These are phyloP conservation scores for Pulveroboletus sp. DNA, from an alignment of 768 basidiomycete genomes.

Conservation along the genomic window DNA sequence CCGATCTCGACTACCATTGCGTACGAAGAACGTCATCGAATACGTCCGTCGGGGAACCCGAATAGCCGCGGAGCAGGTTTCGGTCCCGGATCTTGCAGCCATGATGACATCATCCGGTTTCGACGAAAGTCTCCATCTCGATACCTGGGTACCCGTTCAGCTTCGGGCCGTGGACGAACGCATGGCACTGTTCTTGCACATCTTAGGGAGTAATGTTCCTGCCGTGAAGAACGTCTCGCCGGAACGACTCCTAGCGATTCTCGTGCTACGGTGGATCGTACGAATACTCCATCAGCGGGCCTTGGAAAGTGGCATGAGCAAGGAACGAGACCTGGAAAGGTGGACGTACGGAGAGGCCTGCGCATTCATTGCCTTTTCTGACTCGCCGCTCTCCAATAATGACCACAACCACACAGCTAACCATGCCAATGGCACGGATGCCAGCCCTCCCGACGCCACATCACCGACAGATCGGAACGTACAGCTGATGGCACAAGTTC, in stretches of 20 bases:
- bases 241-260: slow-evolving; percentile 45
- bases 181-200: slow-evolving; percentile 51
- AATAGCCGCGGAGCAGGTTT: slow-evolving; percentile 55
- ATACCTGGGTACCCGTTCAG: slow-evolving; percentile 41
- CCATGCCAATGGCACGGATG: slow-evolving; percentile 14
- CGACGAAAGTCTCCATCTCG: slow-evolving; percentile 14
- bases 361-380: slow-evolving; percentile 54
- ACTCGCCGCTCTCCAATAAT: slow-evolving; percentile 2
- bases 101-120: slow-evolving; percentile 42
- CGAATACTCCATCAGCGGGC: slow-evolving; percentile 48
- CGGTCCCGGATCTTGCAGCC: slow-evolving; percentile 44
- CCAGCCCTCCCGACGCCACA: slow-evolving; percentile 3
- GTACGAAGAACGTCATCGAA: slow-evolving; percentile 40
- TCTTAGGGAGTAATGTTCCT: slow-evolving; percentile 50
- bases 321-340: slow-evolving; percentile 59
- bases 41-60: slow-evolving; percentile 69
- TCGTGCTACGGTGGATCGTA: slow-evolving; percentile 63
- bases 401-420: slow-evolving; percentile 13
- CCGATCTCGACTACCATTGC: slow-evolving; percentile 14
- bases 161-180: slow-evolving; percentile 48
- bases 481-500: slow-evolving; percentile 63
- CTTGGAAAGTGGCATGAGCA: slow-evolving; percentile 43
- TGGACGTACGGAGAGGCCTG: slow-evolving; percentile 66
- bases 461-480: slow-evolving; percentile 55
- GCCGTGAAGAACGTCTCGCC: slow-evolving; percentile 44